phyloP scores from a whole-genome alignment of 805 yeast species.

The Ogataea corticis region DNA sequence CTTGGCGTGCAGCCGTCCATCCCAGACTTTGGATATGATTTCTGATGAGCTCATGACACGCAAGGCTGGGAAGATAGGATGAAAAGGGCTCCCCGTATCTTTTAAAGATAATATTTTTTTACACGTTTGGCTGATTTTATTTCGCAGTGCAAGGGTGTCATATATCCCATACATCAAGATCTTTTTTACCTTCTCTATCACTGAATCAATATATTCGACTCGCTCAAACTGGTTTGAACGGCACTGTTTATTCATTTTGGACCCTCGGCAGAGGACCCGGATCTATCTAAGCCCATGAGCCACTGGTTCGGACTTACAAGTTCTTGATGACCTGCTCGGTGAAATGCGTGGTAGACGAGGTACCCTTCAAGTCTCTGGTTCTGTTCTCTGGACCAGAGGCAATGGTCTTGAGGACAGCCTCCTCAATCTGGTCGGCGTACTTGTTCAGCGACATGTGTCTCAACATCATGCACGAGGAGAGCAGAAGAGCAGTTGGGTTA shows the following conservation, averaged over 20 bases:
- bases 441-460: conserved; percentile 92
- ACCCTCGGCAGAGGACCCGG: neutral
- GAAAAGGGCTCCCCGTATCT: no score
- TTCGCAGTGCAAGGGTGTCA: no score
- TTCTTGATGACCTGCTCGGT: conserved; percentile 86
- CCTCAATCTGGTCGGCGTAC: conserved; percentile 83
- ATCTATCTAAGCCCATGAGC: neutral
- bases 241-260: neutral
- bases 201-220: no score
- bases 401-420: conserved; percentile 83
- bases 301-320: conserved; percentile 42
- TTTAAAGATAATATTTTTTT: no score
- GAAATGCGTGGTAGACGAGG: conserved; percentile 85
- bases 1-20: conserved; percentile 50
- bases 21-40: conserved; percentile 45
- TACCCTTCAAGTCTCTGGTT: conserved; percentile 95
- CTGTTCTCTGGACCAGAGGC: conserved; percentile 96
- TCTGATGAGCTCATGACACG: conserved; percentile 32
- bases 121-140: no score
- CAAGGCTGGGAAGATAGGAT: neutral
- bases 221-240: no score
- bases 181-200: no score
- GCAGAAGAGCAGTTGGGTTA: conserved; percentile 95
- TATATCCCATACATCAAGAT: no score
- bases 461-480: conserved; percentile 98